Base-by-base conservation (phyloP, 2,329 filamentous ascomycete genomes). In the Parasarocladium wereldwijsianum region DNA sequence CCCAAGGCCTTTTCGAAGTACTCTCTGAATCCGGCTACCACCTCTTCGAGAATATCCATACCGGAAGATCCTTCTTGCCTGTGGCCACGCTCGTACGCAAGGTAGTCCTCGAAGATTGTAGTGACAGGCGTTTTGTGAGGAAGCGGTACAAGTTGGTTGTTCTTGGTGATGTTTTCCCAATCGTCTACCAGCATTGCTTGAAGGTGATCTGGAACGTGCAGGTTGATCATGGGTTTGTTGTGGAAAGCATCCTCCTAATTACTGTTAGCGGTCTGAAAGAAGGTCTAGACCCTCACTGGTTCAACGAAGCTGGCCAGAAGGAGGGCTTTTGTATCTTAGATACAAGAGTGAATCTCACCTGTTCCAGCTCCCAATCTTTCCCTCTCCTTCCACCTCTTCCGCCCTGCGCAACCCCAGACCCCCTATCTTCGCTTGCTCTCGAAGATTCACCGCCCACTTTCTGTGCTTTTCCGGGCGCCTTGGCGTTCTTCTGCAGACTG, bases 161-260 rank as follows among this genome's bases (percentile, higher is more conserved):
- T 90, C 58, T 94, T 96, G 33, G 90, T 98, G 37, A 98, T 76
- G 44, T 94, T 93, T 54, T 98, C 90, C 90, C 90, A 98, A 52
- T 98, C 90, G 49, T 98, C 90, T 14, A 98, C 90, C 3, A 98
- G 71, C 38, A 93, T 68, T 11, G 81, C 83, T 59, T 96, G 94
- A 40, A 98, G 66, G 40, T 80, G 73, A 47, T 96, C 90, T 1
- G 90, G 85, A 39, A 96, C 75, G 29, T 76, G 67, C 24, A 98
- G 69, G 43, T 84, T 82, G 44, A 98, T 78, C 12, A 84, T 83
- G 13, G 87, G 86, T 34, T 85, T 76, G 38, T 69, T 66, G 46
- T 85, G 73, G 50, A 93, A 98, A 4, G 68, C 62, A 36, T 96
- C 90, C 60, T 96, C 90, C 86, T 96, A 16, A 11, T 3, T 32